These are phyloP conservation scores for Stachybotrys elegans DNA, from an alignment of 2,329 filamentous ascomycete species.

Conservation along the genomic window DNA sequence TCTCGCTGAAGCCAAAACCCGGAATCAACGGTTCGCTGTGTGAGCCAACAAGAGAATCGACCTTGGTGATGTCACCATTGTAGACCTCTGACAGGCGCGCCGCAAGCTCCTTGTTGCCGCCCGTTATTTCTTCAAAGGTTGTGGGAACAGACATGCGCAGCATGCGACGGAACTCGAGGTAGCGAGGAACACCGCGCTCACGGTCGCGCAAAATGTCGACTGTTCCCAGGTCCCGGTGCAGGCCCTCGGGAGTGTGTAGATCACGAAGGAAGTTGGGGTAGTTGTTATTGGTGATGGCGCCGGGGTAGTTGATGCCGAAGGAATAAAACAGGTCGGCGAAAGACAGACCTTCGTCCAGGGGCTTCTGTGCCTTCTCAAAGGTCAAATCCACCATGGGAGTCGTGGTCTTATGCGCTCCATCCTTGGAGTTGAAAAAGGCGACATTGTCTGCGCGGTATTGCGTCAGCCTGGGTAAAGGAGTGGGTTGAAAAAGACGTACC, in stretches of 20 bases:
- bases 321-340: conserved; percentile 36
- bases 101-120: conserved; percentile 29
- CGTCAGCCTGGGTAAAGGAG: too few species aligned
- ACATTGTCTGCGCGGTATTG: conserved; percentile 17
- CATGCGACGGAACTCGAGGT: conserved; percentile 38
- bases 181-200: conserved; percentile 40
- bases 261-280: conserved; percentile 27
- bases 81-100: conserved; percentile 29
- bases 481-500: conserved; percentile 3
- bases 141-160: conserved; percentile 30
- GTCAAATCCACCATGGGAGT: conserved; percentile 23
- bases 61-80: conserved; percentile 31
- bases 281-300: conserved; percentile 34
- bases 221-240: conserved; percentile 36
- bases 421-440: conserved; percentile 17
- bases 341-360: conserved; percentile 21
- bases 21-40: conserved; percentile 35
- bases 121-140: conserved; percentile 23
- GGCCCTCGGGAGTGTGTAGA: conserved; percentile 33
- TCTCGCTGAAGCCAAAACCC: conserved; percentile 43
- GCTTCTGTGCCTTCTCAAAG: conserved; percentile 26
- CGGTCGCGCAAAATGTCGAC: conserved; percentile 42
- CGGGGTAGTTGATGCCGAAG: conserved; percentile 42
- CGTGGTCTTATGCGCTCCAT: conserved; percentile 18
- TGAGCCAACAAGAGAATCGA: conserved; percentile 36